Base-by-base conservation (phyloP, 1,284 basidiomycete genomes). In the Cutaneotrichosporon cyanovorans region DNA sequence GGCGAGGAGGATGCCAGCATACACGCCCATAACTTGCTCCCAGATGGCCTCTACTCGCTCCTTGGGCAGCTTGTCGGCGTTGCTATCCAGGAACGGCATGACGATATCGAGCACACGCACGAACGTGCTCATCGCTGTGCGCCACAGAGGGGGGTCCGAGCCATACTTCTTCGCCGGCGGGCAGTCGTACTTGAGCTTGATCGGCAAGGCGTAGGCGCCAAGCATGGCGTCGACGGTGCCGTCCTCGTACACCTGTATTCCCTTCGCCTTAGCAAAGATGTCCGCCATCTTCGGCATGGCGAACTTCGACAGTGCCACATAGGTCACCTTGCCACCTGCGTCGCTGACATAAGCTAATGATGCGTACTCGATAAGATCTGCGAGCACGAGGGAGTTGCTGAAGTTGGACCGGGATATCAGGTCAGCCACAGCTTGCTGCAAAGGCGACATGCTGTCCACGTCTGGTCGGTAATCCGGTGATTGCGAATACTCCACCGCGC, bases 181-280 rank as follows among this genome's bases (percentile, higher is more conserved):
- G 64, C 92, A 95, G 37, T 91, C 88, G 59, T 96, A 95, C 69
- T 92, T 93, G 53, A 97, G 74, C 65, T 90, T 90, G 65, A 96
- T 82, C 0, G 92, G 90, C 28, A 93, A 83, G 2, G 85, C 80
- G 58, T 87, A 89, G 0, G 89, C 89, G 19, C 83, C 81, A n/a
- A 93, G 69, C 12, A 95, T 73, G 7, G 79, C 76, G 64, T 93
- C 87, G 22, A 96, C 66, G 0, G 89, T 90, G 4, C 87, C 89
- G 61, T 87, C 82, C 12, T 76, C 72, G 62, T 87, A 95, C 10
- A 95, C 37, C 10, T 37, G 18, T 0, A 37, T 35, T 3, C 21
- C 77, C 73, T 38, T 28, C 25, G 12, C 25, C 73, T 38, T 22
- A n/a, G 55, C 55, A 42, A 73, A 73, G 4, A 90, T 69, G 11